Base-by-base conservation (phyloP, 148 eudicot genomes). In the Camellia sinensis region DNA sequence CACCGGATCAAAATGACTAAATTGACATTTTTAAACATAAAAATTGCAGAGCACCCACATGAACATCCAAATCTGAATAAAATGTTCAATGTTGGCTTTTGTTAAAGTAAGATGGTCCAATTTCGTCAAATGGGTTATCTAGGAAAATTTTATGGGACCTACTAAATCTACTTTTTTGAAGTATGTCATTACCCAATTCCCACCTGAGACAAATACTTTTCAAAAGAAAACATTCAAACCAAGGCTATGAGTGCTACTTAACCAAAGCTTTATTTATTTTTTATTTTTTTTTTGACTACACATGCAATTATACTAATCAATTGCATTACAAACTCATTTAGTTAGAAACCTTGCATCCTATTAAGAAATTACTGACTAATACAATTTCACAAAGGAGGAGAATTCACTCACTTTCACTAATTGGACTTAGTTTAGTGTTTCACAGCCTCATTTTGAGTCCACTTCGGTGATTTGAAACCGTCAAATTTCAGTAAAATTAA, bases 161-260 rank as follows among this genome's bases (percentile, higher is more conserved):
- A 45, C 46, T 19, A 75, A 29, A 43, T 68, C n/a, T n/a, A 9
- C 10, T 41, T 60, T 29, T 29, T 29, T 29, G 29, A 29, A 29
- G 67, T 59, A 60, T 19, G 29, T 15, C 56, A 71, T 13, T 11
- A 3, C 59, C 74, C 59, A 73, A 12, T 9, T 17, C 63, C 73
- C 46, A 67, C 73, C 73, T 59, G 65, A 79, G 65, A 70, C 57
- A 62, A 78, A 37, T 67, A 48, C 54, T 63, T 0, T 65, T 7
- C 72, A 12, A 12, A 61, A 43, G 6, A n/a, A 53, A 12, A 73
- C 0, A 53, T 53, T 73, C 41, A 11, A 54, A 54, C 11, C 19
- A 3, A 60, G 0, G 19, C 17, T 1, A 60, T 15, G 17, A 73
- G 17, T 40, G 8, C 22, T 54, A n/a, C 10, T 14, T 5, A n/a